These are phyloP conservation scores for Polytolypa hystricis DNA, from an alignment of 2,329 filamentous ascomycete species.

Conservation along the genomic window DNA sequence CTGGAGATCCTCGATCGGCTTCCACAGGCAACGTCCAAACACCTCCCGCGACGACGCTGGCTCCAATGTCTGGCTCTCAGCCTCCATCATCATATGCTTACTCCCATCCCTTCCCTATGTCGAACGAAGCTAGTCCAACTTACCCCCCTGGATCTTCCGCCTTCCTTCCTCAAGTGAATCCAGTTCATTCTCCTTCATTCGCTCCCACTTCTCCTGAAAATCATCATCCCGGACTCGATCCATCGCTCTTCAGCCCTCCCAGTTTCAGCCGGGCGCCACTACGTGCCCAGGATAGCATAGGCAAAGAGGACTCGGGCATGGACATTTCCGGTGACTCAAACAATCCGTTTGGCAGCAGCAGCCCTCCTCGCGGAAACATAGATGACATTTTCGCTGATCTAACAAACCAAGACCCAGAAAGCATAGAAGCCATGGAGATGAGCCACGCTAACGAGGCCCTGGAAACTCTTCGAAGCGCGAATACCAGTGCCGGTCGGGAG, in stretches of 20 bases:
- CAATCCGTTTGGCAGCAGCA: constrained; percentile 27
- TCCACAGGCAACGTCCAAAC: constrained; percentile 23
- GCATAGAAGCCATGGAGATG: constrained; percentile 27
- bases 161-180: constrained; percentile 25
- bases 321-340: constrained; percentile 22
- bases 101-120: constrained; percentile 29
- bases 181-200: constrained; percentile 27
- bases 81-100: constrained; percentile 24
- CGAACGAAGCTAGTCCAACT: constrained; percentile 26
- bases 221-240: constrained; percentile 24
- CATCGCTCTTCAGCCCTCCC: constrained; percentile 32
- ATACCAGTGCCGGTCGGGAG: constrained; percentile 25
- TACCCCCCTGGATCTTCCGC: constrained; percentile 26
- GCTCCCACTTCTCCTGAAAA: constrained; percentile 29
- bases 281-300: constrained; percentile 11
- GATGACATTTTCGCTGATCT: constrained; percentile 38
- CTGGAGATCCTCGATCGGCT: constrained; percentile 20
- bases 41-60: constrained; percentile 18
- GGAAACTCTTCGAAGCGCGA: constrained; percentile 30
- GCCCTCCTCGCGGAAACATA: constrained; percentile 29
- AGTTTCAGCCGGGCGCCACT: constrained; percentile 24
- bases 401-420: constrained; percentile 33
- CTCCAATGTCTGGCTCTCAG: constrained; percentile 16
- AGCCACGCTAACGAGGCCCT: constrained; percentile 38
- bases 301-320: constrained; percentile 21